These are phyloP conservation scores for Aspergillus proliferans DNA, from an alignment of 2,329 filamentous ascomycete genomes.

Conservation along the genomic window DNA sequence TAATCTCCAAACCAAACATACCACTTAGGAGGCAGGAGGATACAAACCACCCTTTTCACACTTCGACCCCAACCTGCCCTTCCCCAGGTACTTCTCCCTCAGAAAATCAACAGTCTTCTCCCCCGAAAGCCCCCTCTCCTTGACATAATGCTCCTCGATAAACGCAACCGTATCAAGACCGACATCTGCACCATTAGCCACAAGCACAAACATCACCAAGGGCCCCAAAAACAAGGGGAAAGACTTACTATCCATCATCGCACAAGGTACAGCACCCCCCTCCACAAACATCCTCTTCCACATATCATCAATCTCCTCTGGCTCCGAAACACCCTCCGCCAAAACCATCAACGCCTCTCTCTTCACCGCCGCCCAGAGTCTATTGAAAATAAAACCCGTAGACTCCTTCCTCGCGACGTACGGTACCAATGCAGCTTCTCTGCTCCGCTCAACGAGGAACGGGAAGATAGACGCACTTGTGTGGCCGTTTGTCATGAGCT, in stretches of 20 bases:
- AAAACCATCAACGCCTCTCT: constrained; percentile 47
- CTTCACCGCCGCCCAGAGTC: constrained; percentile 53
- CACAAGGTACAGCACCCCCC: constrained; percentile 26
- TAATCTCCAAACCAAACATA: not conserved
- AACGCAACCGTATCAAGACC: constrained; percentile 50
- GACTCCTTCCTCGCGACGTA: constrained; percentile 44
- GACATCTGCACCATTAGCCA: constrained; percentile 23
- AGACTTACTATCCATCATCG: constrained; percentile 39
- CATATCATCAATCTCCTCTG: constrained; percentile 46
- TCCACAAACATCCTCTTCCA: constrained; percentile 40
- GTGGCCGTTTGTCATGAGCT: constrained; percentile 49
- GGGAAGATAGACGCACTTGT: constrained; percentile 41
- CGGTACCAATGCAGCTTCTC: constrained; percentile 38
- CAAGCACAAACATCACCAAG: not conserved
- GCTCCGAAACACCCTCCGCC: constrained; percentile 44
- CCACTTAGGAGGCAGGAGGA: constrained; percentile 18
- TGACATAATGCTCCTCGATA: constrained; percentile 50
- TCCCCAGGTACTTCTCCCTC: constrained; percentile 38
- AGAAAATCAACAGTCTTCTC: constrained; percentile 43
- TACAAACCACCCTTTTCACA: constrained; percentile 37
- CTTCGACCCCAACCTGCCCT: constrained; percentile 46
- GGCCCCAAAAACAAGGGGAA: not conserved
- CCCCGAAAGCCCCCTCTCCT: constrained; percentile 40
- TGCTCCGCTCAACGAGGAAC: constrained; percentile 39
- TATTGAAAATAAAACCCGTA: constrained; percentile 51